Base-by-base conservation (phyloP, 257 asterid species). In the Fraxinus pennsylvanica region DNA sequence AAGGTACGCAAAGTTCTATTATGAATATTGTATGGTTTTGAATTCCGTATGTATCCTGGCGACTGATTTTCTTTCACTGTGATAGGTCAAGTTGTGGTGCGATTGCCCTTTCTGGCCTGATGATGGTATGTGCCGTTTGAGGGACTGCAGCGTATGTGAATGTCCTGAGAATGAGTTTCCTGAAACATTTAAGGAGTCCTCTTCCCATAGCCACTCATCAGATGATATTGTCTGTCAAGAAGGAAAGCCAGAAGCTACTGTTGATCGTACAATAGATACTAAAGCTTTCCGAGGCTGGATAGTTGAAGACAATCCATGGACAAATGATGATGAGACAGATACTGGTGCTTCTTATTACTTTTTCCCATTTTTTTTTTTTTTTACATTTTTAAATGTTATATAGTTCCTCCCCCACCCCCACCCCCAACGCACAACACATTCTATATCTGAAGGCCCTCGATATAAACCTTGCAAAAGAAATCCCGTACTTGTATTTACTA, bases 41-140 rank as follows among this genome's bases (percentile, higher is more conserved):
- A 43, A 22, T 22, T 22, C 32, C 3, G 5, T 25, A 22, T 63
- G 3, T 57, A 13, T 57, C 30, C 10, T 74, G 69, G n/a, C 79
- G 76, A 57, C 59, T 78, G 78, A 78, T 78, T 22, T 57, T 65
- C 50, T 35, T 43, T 61, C 69, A 67, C 25, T 63, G 32, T 19
- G 15, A 41, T 66, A 91, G 96, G 91, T 88, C 12, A 91, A 91
- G 74, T 76, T 91, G 84, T 84, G 92, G 91, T 91, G 94, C 81
- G 92, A 91, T 83, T 91, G 96, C 79, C 96, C 93, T 14, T 87
- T 91, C 80, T 89, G 96, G 94, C 89, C 89, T 2, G 92, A 87
- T 80, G 89, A 91, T 83, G 94, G 90, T 10, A 80, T 88, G 89
- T 91, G 92, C 82, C 85, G 14, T 15, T 81, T 83, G 85, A 73